Evolutionary conservation across 2,329 filamentous ascomycete genomes (phyloP).

Genomic region (Pestalotiopsis sp.): DNA sequence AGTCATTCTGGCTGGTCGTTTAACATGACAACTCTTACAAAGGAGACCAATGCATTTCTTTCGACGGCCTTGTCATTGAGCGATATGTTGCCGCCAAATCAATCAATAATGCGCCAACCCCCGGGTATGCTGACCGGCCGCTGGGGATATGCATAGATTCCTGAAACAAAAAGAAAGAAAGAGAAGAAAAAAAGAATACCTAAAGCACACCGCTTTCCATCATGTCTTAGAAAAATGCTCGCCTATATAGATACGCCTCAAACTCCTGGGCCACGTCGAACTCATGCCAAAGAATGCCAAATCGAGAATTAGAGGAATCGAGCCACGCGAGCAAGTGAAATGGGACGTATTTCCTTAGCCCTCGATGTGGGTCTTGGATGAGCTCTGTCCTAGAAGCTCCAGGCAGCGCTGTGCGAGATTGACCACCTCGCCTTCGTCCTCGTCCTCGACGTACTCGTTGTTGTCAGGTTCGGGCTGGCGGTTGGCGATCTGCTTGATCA

Average conservation of each 20-base stretch:
- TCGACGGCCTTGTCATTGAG: background rate
- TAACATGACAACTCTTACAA: constrained; percentile 11
- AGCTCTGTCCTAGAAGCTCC: constrained; percentile 78
- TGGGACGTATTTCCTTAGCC: constrained; percentile 50
- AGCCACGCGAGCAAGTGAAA: background rate
- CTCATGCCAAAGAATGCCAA: constrained; percentile 34
- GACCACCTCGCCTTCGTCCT: constrained; percentile 91
- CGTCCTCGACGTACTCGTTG: constrained; percentile 76
- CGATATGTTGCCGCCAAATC: constrained; percentile 2
- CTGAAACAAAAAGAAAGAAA: constrained; percentile 28
- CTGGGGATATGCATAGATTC: constrained; percentile 32
- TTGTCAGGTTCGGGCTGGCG: constrained; percentile 86
- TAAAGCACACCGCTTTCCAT: constrained; percentile 18
- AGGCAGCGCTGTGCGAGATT: constrained; percentile 87
- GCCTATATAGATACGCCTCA: constrained; percentile 42
- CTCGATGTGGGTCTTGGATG: constrained; percentile 80
- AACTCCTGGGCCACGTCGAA: constrained; percentile 44
- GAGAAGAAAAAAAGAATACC: constrained; percentile 14
- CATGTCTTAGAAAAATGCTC: constrained; percentile 27
- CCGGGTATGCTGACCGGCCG: constrained; percentile 21
- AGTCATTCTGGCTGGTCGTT: constrained; percentile 2
- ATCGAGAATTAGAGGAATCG: constrained; percentile 20
- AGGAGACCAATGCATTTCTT: constrained; percentile 12
- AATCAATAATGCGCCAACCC: constrained; percentile 16
- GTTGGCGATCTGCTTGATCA: constrained; percentile 90